phyloP scores from a whole-genome alignment of 2,329 filamentous ascomycete species.

The Tothia fuscella region DNA sequence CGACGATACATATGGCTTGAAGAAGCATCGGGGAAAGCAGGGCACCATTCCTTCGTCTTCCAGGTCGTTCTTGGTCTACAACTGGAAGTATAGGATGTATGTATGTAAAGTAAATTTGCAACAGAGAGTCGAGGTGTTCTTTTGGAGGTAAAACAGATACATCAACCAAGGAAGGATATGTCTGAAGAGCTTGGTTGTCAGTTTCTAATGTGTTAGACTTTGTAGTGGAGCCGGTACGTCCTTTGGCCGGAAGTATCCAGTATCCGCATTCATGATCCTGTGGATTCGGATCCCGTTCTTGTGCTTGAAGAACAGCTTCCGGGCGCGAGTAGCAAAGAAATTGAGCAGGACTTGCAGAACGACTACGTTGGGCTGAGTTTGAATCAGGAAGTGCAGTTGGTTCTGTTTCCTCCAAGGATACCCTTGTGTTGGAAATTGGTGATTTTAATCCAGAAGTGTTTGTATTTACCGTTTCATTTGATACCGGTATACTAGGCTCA shows the following conservation, averaged over 20 bases:
- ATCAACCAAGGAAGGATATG: constrained; percentile 26
- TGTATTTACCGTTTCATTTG: background rate
- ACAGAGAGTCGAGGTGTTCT: constrained; percentile 25
- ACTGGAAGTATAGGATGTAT: constrained; percentile 36
- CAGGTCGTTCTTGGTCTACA: constrained; percentile 32
- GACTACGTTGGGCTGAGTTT: constrained; percentile 12
- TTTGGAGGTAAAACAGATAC: constrained; percentile 24
- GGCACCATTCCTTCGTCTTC: constrained; percentile 24
- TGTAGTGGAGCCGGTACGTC: no score
- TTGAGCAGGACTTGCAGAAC: constrained; percentile 22
- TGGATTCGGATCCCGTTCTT: constrained; percentile 18
- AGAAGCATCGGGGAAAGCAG: constrained; percentile 27
- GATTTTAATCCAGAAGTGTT: constrained; percentile 14
- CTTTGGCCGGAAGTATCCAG: constrained; percentile 18
- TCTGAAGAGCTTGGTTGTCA: constrained; percentile 23
- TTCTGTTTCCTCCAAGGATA: constrained; percentile 16
- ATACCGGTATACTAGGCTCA: background rate
- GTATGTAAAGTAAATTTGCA: constrained; percentile 34
- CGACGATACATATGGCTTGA: constrained; percentile 36
- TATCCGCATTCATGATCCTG: constrained; percentile 22
- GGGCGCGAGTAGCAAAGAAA: constrained; percentile 36
- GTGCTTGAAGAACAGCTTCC: constrained; percentile 33
- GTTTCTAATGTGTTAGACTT: constrained; percentile 22
- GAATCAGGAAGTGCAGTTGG: background rate
- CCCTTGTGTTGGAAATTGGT: background rate